Conservation (phyloP, 2,329 filamentous ascomycete species). For the Curvularia spicifera region DNA sequence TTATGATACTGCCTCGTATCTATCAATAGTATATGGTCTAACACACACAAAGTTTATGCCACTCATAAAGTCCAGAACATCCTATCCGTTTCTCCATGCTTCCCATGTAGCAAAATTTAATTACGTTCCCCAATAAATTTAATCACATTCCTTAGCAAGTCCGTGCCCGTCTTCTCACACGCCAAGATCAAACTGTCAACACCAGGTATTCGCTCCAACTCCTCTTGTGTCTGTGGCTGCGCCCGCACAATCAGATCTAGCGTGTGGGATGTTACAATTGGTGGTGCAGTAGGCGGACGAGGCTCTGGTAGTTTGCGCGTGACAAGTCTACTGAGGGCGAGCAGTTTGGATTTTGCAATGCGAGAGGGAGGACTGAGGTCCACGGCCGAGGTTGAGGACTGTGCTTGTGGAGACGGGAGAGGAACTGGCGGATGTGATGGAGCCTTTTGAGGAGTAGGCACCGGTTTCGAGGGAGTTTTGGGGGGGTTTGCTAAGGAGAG, state of each 20-base stretch:
- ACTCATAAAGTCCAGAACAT: neutral
- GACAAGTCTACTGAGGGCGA: conserved; percentile 39
- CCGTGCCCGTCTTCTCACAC: conserved; percentile 26
- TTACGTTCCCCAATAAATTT: conserved; percentile 26
- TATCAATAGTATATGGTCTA: neutral
- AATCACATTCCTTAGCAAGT: conserved; percentile 36
- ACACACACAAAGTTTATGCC: neutral
- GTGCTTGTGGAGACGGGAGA: neutral
- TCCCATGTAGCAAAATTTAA: neutral
- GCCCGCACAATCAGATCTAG: conserved; percentile 30
- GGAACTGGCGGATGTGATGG: neutral
- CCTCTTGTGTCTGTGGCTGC: conserved; percentile 30
- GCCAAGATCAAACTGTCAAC: conserved; percentile 31
- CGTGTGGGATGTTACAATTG: conserved; percentile 31
- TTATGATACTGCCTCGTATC: neutral
- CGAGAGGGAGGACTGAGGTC: conserved; percentile 3
- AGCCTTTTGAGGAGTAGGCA: neutral
- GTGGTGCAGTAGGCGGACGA: neutral
- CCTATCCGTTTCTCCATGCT: neutral
- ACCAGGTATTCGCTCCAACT: conserved; percentile 35
- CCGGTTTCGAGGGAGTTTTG: neutral
- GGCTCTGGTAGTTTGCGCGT: conserved; percentile 20
- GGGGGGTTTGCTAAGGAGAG: neutral
- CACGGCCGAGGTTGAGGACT: neutral
- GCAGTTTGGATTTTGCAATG: conserved; percentile 32